Conservation (phyloP, 1,284 basidiomycete genomes). For the Sporisorium scitamineum region DNA sequence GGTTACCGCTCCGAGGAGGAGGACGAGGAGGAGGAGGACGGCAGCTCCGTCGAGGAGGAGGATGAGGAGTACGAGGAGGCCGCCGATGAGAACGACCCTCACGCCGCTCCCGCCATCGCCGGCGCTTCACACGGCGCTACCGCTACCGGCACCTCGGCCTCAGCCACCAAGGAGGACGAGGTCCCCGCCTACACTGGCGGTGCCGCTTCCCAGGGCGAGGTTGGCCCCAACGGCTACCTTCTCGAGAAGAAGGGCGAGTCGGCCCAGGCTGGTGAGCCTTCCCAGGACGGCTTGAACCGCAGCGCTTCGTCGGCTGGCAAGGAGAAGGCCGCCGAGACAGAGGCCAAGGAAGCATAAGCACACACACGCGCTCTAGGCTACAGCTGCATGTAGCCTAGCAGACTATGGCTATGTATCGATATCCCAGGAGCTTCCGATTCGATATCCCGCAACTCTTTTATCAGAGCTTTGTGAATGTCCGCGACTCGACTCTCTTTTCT, state of each 20-base stretch:
- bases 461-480: conserved; percentile 13
- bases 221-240: conserved; percentile 78
- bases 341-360: conserved; percentile 46
- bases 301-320: conserved; percentile 48
- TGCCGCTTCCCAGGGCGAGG: conserved; percentile 43
- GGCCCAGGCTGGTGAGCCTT: conserved; percentile 56
- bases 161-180: conserved; percentile 63
- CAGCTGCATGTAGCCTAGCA: background rate
- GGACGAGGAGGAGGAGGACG: conserved; percentile 78
- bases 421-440: conserved; percentile 51
- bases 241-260: conserved; percentile 71
- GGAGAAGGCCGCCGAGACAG: conserved; percentile 54
- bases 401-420: conserved; percentile 23
- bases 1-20: conserved; percentile 77
- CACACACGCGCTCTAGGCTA: background rate
- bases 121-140: conserved; percentile 46
- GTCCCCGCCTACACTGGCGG: conserved; percentile 69
- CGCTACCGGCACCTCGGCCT: conserved; percentile 26
- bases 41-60: conserved; percentile 80
- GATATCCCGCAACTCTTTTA: conserved; percentile 13
- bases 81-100: conserved; percentile 45
- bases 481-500: conserved; percentile 4
- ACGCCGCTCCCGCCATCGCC: conserved; percentile 58
- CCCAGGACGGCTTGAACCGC: conserved; percentile 57
- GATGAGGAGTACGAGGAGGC: conserved; percentile 73